A percentile compares a stretch with the other conserved stretches of the same genome.
Evolutionary conservation across 2,329 filamentous ascomycete species (phyloP).

Genomic region (Cytospora paraplurivora): DNA sequence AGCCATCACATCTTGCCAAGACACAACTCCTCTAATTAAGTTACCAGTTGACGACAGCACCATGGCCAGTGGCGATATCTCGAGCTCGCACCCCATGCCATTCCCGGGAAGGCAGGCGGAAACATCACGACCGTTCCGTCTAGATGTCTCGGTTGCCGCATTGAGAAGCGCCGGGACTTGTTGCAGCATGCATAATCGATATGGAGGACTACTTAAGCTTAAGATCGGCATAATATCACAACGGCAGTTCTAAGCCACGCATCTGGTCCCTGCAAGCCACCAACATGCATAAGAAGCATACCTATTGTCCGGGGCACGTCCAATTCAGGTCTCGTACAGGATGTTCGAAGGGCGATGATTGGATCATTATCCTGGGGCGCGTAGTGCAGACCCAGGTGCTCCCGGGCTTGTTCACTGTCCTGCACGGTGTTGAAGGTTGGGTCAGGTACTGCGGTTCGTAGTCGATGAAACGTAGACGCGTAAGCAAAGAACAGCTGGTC

Average conservation of each 20-base stretch:
- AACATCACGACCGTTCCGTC: conserved; percentile 1
- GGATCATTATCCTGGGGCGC: background rate
- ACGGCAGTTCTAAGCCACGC: conserved; percentile 1
- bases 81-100: background rate
- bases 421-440: background rate
- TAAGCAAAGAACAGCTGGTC: conserved; percentile 8
- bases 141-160: conserved; percentile 2
- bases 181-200: background rate
- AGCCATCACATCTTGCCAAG: conserved; percentile 17
- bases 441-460: background rate
- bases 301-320: conserved; percentile 3
- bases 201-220: conserved; percentile 11
- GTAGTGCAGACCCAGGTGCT: background rate
- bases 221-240: background rate
- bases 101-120: conserved; percentile 16
- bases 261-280: background rate
- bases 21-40: background rate
- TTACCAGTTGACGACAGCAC: conserved; percentile 17
- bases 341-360: conserved; percentile 11
- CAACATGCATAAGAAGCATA: conserved; percentile 16
- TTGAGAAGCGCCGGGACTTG: background rate
- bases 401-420: background rate
- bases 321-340: conserved; percentile 10
- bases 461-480: conserved; percentile 18
- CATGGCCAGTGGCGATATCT: conserved; percentile 9